Percentiles rank a stretch among this genome's conserved stretches.
Evolutionary conservation across 768 basidiomycete genomes (phyloP).

Genomic region (Clathrus columnatus): DNA sequence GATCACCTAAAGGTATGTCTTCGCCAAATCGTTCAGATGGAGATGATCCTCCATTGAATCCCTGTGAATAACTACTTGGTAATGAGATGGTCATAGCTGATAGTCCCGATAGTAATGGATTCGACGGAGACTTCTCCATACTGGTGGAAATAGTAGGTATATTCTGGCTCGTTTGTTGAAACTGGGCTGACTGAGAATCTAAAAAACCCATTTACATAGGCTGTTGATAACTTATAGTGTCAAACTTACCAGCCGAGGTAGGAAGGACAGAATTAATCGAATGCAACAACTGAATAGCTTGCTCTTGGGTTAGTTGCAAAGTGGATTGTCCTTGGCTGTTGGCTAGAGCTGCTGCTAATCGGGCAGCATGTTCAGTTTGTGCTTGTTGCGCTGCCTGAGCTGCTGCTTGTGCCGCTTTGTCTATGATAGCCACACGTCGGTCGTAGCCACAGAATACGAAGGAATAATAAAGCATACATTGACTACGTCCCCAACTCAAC

Average conservation of each 20-base stretch:
- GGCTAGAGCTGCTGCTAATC: constrained; percentile 40
- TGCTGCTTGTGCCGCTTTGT: constrained; percentile 87
- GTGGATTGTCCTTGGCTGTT: constrained; percentile 14
- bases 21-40: constrained; percentile 17
- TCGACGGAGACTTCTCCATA: too few species aligned
- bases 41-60: constrained; percentile 30
- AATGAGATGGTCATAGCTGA: constrained; percentile 30
- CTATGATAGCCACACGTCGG: constrained; percentile 27
- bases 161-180: too few species aligned
- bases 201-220: neutral
- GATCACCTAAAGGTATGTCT: constrained; percentile 36
- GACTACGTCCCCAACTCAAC: constrained; percentile 88
- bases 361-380: constrained; percentile 37
- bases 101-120: too few species aligned
- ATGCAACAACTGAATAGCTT: constrained; percentile 53
- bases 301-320: constrained; percentile 45
- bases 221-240: neutral
- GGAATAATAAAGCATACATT: constrained; percentile 48
- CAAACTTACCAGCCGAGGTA: neutral
- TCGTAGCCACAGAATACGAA: constrained; percentile 4
- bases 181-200: neutral
- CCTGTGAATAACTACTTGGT: constrained; percentile 42
- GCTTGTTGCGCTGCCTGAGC: constrained; percentile 56
- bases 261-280: constrained; percentile 33
- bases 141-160: too few species aligned